Evolutionary conservation across 768 basidiomycete species (phyloP).

Genomic region (Panus rudis): DNA sequence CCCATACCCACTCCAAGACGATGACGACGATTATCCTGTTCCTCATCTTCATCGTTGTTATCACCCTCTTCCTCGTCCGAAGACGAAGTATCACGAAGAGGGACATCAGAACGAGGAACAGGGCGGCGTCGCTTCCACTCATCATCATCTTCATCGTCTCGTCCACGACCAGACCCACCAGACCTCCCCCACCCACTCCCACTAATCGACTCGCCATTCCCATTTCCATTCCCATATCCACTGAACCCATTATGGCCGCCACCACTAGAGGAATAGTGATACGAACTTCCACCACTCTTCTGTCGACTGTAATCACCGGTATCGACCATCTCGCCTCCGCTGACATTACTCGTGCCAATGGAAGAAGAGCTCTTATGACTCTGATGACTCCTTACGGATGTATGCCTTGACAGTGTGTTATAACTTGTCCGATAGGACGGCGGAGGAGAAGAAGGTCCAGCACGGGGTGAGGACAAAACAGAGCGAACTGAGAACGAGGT

Average conservation of each 20-base stretch:
- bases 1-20: conserved; percentile 18
- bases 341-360: too few species aligned
- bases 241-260: conserved; percentile 16
- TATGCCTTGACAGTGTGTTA: too few species aligned
- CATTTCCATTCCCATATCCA: conserved; percentile 20
- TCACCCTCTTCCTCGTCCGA: conserved; percentile 42
- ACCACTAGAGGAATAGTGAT: conserved; percentile 12
- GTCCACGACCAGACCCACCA: conserved; percentile 15
- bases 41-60: conserved; percentile 33
- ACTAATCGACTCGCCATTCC: conserved; percentile 12
- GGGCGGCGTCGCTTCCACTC: conserved; percentile 27
- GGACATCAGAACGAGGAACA: conserved; percentile 22
- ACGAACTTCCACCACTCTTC: conserved; percentile 8
- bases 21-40: too few species aligned
- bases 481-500: too few species aligned
- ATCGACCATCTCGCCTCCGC: too few species aligned
- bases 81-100: conserved; percentile 16
- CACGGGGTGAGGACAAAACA: too few species aligned
- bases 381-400: too few species aligned
- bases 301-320: conserved; percentile 4
- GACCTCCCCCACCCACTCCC: conserved; percentile 17
- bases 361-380: too few species aligned
- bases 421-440: too few species aligned
- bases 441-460: too few species aligned
- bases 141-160: conserved; percentile 34